Evolutionary conservation across 106 monocot genomes (phyloP), one percentile per base, ranked within the genome.

Genomic region (Apostasia shenzhenica): DNA sequence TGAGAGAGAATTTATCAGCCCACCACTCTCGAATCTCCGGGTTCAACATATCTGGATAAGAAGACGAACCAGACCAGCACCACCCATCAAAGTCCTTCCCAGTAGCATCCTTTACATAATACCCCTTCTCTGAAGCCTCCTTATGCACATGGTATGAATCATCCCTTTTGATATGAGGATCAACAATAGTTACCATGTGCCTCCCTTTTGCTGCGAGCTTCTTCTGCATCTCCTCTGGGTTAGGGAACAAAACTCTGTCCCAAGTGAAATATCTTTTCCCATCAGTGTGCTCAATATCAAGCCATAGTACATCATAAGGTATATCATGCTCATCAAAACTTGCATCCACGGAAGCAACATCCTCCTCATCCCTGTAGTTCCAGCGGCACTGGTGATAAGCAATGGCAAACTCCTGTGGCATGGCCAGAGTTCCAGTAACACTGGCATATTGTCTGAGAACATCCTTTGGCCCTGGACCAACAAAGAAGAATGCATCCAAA

Each of bases 51-150:
- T 97, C 97, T 6, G 73, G 89, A 67, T 97, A 97, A 2, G 92
- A 97, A 0, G 97, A 97, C 2, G 97, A 87, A 3, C 97, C 97
- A 3, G 97, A 79, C 97, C 97, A 97, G 61, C 97, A 97, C 92
- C 92, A 97, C 49, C 97, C 97, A 65, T 97, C 97, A 78, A 62
- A 97, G 69, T 97, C 92, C 40, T 69, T 87, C 11, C 85, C 97
- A 6, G 77, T 73, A 1, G 85, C 75, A 87, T 97, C 97, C 77
- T 92, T 97, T 65, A 90, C 89, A 67, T 97, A 97, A 54, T 90
- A 85, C n/a, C 92, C 97, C 82, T 92, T 97, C 74, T 90, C 80
- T 6, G 86, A 81, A 1, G 97, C 97, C 69, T 97, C 97, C 58
- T 77, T 75, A 62, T 97, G 97, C 55, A 97, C 41, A 63, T 60